A percentile compares a stretch with the other conserved stretches of the same genome.
phyloP scores from a whole-genome alignment of 345 rosid species.

The Pistacia integerrima region DNA sequence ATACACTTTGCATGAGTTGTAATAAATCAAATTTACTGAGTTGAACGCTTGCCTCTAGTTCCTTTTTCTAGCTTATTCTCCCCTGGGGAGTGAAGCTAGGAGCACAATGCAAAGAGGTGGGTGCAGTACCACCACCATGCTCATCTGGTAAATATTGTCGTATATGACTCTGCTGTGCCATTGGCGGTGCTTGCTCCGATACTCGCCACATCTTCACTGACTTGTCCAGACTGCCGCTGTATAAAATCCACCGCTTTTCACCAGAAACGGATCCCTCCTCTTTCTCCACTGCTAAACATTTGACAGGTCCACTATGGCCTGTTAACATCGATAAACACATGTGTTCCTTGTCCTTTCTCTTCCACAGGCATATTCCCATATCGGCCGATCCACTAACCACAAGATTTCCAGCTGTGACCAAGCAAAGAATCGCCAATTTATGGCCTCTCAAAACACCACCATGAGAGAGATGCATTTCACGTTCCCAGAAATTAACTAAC shows the following conservation, averaged over 20 bases:
- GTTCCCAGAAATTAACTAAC: slow-evolving; percentile 74
- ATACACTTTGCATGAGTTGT: too few relatives aligned
- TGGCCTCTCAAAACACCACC: slow-evolving; percentile 80
- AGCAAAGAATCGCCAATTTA: slow-evolving; percentile 71
- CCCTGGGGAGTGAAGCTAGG: slow-evolving; percentile 48
- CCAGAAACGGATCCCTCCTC: slow-evolving; percentile 46
- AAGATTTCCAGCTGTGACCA: slow-evolving; percentile 66
- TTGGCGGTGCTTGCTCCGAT: slow-evolving; percentile 57
- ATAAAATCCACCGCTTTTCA: slow-evolving; percentile 71
- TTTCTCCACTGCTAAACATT: slow-evolving; percentile 81
- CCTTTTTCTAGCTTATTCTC: slow-evolving; percentile 33
- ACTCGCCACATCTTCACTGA: slow-evolving; percentile 91
- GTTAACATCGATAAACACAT: slow-evolving; percentile 60
- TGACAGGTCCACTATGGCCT: slow-evolving; percentile 84
- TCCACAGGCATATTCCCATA: slow-evolving; percentile 81
- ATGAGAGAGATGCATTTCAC: slow-evolving; percentile 52
- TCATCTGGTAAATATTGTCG: slow-evolving; percentile 18
- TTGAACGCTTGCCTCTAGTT: not conserved
- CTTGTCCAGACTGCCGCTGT: slow-evolving; percentile 92
- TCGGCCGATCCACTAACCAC: slow-evolving; percentile 91
- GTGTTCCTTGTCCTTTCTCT: slow-evolving; percentile 52
- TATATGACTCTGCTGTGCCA: slow-evolving; percentile 17
- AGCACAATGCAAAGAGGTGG: slow-evolving; percentile 21
- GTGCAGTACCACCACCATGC: not conserved
- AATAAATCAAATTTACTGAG: not conserved